Base-by-base conservation (phyloP, 2,329 filamentous ascomycete species). In the Venturia effusa region DNA sequence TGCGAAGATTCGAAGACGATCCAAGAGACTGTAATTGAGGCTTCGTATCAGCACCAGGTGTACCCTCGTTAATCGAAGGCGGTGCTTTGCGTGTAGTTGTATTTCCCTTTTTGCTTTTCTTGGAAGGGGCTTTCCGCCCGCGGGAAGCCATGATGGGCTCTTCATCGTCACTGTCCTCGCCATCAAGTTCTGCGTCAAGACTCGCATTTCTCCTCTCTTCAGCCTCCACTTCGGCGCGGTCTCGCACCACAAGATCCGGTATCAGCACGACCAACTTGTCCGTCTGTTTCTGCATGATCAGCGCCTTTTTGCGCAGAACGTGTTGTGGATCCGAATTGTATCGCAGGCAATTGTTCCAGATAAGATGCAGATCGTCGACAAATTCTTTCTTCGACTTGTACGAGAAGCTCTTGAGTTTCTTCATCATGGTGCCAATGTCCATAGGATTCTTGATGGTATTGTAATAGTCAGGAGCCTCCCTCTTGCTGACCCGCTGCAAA, bases 91-190 rank as follows among this genome's bases (percentile, higher is more conserved):
- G 85, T 19, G 79, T 78, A 41, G 74, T 78, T 22, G 81, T 77
- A 15, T 34, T 43, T 17, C 84, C 84, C 70, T 88, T 93, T 67
- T 86, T 86, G 27, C 91, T 88, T 72, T 89, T 92, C 68, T 90
- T 89, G 37, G 84, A 86, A 6, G 87, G 89, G 19, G 92, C 90
- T 73, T 93, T 96, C 55, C 94, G 88, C 62, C 94, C 94, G 68
- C 94, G 85, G 61, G 93, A 97, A 65, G 94, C 94, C 90, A 97
- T 97, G 71, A 99, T 97, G 10, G 94, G 94, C 75, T 96, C 92
- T 72, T 78, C 75, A 72, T 97, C 93, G 71, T 97, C 93, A 69
- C 92, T 96, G 74, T 97, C 93, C 65, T 97, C 93, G 45, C 82
- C 89, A 69, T 93, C 91, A 67, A 90, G 85, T 66, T 91, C 88